phyloP scores from a whole-genome alignment of 257 asterid species.

The Hygrophila difformis region DNA sequence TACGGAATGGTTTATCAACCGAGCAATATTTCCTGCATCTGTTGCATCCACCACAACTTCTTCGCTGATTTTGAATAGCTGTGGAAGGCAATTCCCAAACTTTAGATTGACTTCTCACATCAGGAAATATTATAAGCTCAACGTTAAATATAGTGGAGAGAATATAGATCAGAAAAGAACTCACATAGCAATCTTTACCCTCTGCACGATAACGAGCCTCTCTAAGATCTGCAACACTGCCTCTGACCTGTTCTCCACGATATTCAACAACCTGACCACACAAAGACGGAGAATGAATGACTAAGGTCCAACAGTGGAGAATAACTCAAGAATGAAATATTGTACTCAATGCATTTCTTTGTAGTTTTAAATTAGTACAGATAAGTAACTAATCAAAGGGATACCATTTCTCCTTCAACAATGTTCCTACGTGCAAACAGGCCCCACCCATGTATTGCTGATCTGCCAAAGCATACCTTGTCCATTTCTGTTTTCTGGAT shows the following conservation, averaged over 20 bases:
- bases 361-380: not conserved
- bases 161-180: constrained; percentile 16
- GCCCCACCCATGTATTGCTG: constrained; percentile 98
- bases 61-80: constrained; percentile 96
- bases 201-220: constrained; percentile 73
- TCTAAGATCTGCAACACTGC: constrained; percentile 91
- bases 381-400: constrained; percentile 11
- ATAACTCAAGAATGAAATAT: not conserved
- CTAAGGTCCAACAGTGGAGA: not conserved
- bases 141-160: no score
- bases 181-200: constrained; percentile 95
- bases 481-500: constrained; percentile 86
- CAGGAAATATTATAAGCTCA: no score
- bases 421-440: constrained; percentile 85
- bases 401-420: constrained; percentile 95
- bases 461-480: constrained; percentile 92
- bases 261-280: constrained; percentile 83
- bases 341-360: not conserved
- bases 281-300: no score
- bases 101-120: not conserved
- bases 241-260: constrained; percentile 97
- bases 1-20: constrained; percentile 93
- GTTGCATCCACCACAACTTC: constrained; percentile 98
- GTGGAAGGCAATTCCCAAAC: constrained; percentile 26
- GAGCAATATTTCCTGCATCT: constrained; percentile 94